Evolutionary conservation across 1,139 yeast genomes (phyloP).

Genomic region (Ogataea hybrid): DNA sequence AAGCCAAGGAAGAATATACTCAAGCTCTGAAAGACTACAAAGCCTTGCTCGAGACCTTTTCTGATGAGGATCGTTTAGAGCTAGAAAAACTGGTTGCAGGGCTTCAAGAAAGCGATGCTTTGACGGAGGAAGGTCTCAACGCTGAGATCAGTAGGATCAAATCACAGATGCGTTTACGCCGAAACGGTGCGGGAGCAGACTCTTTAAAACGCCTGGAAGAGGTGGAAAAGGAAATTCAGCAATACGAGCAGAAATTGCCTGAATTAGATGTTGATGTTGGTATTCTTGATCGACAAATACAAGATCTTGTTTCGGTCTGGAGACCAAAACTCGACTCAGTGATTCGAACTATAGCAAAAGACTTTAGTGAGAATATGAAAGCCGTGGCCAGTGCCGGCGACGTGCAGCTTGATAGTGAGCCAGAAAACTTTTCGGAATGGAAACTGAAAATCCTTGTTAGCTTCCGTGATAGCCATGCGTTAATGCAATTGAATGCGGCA

Average conservation of each 20-base stretch:
- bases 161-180: constrained; percentile 36
- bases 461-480: constrained; percentile 72
- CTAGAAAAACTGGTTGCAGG: constrained; percentile 44
- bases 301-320: constrained; percentile 45
- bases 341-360: constrained; percentile 52
- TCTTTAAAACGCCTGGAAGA: constrained; percentile 38
- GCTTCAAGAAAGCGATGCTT: constrained; percentile 42
- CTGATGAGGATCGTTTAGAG: constrained; percentile 42
- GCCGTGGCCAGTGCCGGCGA: constrained; percentile 85
- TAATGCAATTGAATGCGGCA: constrained; percentile 73
- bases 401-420: constrained; percentile 56
- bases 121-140: constrained; percentile 39
- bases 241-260: constrained; percentile 37
- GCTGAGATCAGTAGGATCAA: constrained; percentile 36
- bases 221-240: constrained; percentile 33
- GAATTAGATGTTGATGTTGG: constrained; percentile 31
- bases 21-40: constrained; percentile 38
- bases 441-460: constrained; percentile 79
- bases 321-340: constrained; percentile 54
- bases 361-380: constrained; percentile 64
- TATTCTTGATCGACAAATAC: constrained; percentile 39
- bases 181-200: constrained; percentile 37
- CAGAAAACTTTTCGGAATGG: constrained; percentile 70
- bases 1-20: constrained; percentile 35
- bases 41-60: constrained; percentile 39